These are phyloP conservation scores for Amanita exitialis DNA, from an alignment of 768 basidiomycete genomes.

Conservation along the genomic window DNA sequence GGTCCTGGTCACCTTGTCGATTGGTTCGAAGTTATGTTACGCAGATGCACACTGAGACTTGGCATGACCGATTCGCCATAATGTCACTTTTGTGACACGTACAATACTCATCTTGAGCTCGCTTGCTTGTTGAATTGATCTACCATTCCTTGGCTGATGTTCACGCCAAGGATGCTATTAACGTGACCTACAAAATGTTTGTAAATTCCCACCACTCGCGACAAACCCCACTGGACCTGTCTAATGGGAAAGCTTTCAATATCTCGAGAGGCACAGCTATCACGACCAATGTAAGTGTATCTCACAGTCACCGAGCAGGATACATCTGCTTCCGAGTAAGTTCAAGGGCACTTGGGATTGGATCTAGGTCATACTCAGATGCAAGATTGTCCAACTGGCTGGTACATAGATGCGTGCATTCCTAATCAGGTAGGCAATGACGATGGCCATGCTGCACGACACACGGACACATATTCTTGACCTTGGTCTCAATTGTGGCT, in stretches of 20 bases:
- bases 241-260: slow-evolving; percentile 33
- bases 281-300: neutral
- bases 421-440: no score
- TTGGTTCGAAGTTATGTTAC: slow-evolving; percentile 55
- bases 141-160: slow-evolving; percentile 65
- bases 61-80: neutral
- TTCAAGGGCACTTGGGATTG: slow-evolving; percentile 14
- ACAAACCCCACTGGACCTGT: slow-evolving; percentile 69
- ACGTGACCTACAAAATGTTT: slow-evolving; percentile 41
- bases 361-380: slow-evolving; percentile 8
- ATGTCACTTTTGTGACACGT: slow-evolving; percentile 14
- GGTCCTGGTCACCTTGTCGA: slow-evolving; percentile 38
- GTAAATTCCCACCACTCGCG: slow-evolving; percentile 31
- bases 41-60: slow-evolving; percentile 41
- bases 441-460: no score
- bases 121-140: slow-evolving; percentile 54
- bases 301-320: neutral
- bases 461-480: no score
- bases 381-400: no score
- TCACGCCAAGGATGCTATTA: slow-evolving; percentile 60
- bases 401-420: no score
- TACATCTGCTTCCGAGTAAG: slow-evolving; percentile 15
- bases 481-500: no score
- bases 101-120: slow-evolving; percentile 36
- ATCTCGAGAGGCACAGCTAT: slow-evolving; percentile 27